Conservation (phyloP, 202 grass and related monocot genomes). For the Carex sylvatica region DNA sequence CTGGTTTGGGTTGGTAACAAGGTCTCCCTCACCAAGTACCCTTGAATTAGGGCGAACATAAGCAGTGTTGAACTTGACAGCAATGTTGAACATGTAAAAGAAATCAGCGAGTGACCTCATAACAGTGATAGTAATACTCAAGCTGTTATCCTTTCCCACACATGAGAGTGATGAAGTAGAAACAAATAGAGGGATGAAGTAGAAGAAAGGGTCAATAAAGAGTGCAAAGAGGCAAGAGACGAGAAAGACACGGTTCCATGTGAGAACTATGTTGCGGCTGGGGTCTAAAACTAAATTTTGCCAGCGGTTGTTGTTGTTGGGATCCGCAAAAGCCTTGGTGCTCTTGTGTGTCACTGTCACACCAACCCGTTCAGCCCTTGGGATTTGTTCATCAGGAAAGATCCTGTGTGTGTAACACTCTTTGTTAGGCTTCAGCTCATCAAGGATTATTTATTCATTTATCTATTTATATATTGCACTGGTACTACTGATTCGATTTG, state of each 20-base stretch:
- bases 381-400: conserved; percentile 63
- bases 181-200: conserved; percentile 46
- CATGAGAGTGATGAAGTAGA: conserved; percentile 4
- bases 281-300: conserved; percentile 58
- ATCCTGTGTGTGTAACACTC: conserved; percentile 43
- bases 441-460: too few species aligned
- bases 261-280: conserved; percentile 43
- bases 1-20: conserved; percentile 59
- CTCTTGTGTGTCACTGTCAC: background rate
- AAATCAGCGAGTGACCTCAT: conserved; percentile 65
- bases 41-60: conserved; percentile 74
- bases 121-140: conserved; percentile 47
- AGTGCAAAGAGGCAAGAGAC: conserved; percentile 61
- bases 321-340: conserved; percentile 44
- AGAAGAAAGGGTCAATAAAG: conserved; percentile 83
- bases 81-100: conserved; percentile 79
- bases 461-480: background rate
- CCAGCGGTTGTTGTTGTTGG: conserved; percentile 29
- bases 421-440: background rate
- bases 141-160: conserved; percentile 38
- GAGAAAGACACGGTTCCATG: conserved; percentile 75
- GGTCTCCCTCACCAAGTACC: conserved; percentile 82
- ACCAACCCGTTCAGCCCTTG: conserved; percentile 44
- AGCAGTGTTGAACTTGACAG: conserved; percentile 73
- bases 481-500: background rate